Base-by-base conservation (phyloP, 202 grass and related monocot species). In the Musa balbisiana region DNA sequence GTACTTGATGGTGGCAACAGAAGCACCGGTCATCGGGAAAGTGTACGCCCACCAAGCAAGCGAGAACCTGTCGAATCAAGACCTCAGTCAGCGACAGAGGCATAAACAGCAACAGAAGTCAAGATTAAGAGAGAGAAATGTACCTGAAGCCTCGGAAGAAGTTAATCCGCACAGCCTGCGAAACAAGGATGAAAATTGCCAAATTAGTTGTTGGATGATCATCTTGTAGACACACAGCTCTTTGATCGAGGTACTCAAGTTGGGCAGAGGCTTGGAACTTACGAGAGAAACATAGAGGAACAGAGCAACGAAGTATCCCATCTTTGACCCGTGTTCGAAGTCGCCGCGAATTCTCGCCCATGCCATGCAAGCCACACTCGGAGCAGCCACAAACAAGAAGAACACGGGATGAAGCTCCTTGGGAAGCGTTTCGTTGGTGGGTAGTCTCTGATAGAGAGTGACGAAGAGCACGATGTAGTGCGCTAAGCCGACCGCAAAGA, bases 31-130 rank as follows among this genome's bases (percentile, higher is more conserved):
- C 92, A 96, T 96, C 20, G 92, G 92, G 79, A 90, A 92, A 53
- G 92, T 96, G 76, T 96, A 96, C 13, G 87, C 92, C 92, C 92
- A 96, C 92, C 92, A 96, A 76, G 92, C 85, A 63, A 96, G 85
- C 6, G 92, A 92, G 84, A 96, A 96, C 73, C 82, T 85, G 62
- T 21, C 8, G 29, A 29, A 63, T 55, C 24, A 43, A 67, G 62
- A 26, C 63, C 12, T 59, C 10, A 76, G 55, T 43, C 33, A 43
- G 26, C 3, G 24, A 24, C 10, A 22, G 9, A 60, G 22, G 12
- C 53, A 60, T 8, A 15, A 9, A 19, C 17, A 23, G 17, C 52
- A 60, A 17, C 53, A 10, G 0, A 22, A 59, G n/a, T 2, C 4
- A 25, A 27, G 53, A 62, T 52, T 11, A n/a, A 43, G 21, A 66